Evolutionary conservation across 2,329 filamentous ascomycete species (phyloP), one percentile per base, ranked within the genome.

Genomic region (Exophiala oligosperma): DNA sequence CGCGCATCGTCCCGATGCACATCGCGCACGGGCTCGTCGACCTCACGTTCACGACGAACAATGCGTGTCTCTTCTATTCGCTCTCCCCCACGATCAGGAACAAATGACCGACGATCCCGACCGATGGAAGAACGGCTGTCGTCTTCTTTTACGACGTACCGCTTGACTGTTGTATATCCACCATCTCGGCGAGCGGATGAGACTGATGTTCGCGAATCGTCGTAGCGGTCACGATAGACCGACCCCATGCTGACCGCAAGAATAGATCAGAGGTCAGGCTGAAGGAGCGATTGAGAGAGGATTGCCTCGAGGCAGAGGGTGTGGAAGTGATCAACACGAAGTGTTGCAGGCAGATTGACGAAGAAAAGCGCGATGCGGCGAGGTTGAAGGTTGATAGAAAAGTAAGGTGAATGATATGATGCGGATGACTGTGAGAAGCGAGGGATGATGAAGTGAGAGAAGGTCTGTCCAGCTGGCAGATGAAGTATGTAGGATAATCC

Each of bases 91-190:
- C 74, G 69, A 38, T 76, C 73, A 57, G 73, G 73, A 53, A 82
- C 79, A 50, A 79, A 79, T 6, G 40, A 43, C 2, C 56, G 60
- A 38, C 57, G 60, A 29, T 62, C 62, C 17, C 59, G 54, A 41
- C 57, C 46, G 14, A 54, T 49, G 61, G 78, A 77, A 12, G 64
- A 61, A 43, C 73, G 71, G 46, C 73, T 68, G 46, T 77, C 74
- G n/a, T 76, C 74, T 32, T 72, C 63, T 26, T 74, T 70, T 56
- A 79, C 71, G 64, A 78, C 73, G 75, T 87, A 87, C 66, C 84
- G 82, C 69, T 83, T 84, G 65, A 86, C 79, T 5, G 81, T 83
- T 63, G 79, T 82, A 66, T 79, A 81, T 61, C 73, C 70, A 60
- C 71, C 77, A 37, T 71, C 68, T 59, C 73, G 71, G 54, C 74